Evolutionary conservation across 257 asterid species (phyloP).

Genomic region (Voacanga thouarsii): DNA sequence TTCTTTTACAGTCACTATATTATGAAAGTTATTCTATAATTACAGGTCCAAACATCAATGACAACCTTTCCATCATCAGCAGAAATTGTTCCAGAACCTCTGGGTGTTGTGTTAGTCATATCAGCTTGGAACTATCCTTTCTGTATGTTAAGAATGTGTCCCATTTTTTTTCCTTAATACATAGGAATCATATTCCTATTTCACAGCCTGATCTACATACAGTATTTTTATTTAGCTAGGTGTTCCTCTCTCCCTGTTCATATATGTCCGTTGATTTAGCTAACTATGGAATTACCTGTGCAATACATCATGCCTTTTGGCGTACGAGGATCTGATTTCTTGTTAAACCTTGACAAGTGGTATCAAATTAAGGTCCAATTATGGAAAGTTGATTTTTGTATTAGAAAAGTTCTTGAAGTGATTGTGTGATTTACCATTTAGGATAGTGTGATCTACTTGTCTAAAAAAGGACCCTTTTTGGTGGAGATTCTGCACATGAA

Average conservation of each 20-base stretch:
- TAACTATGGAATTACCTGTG: background rate
- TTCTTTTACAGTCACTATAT: background rate
- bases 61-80: conserved; percentile 76
- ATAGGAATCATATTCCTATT: background rate
- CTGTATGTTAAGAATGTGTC: conserved; percentile 41
- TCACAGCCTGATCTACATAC: background rate
- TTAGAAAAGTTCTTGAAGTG: background rate
- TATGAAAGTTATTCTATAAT: conserved; percentile 7
- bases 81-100: conserved; percentile 78
- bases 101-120: conserved; percentile 72
- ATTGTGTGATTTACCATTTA: too few relatives aligned
- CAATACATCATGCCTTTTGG: background rate
- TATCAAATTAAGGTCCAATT: background rate
- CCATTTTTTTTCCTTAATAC: background rate
- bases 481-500: background rate
- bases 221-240: background rate
- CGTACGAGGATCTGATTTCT: background rate
- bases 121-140: conserved; percentile 96
- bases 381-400: background rate
- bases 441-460: background rate
- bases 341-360: background rate
- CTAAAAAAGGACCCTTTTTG: background rate
- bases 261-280: background rate
- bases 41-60: conserved; percentile 68
- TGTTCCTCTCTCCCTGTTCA: background rate